Base-by-base conservation (phyloP, 148 eudicot genomes). In the Dianthus caryophyllus region DNA sequence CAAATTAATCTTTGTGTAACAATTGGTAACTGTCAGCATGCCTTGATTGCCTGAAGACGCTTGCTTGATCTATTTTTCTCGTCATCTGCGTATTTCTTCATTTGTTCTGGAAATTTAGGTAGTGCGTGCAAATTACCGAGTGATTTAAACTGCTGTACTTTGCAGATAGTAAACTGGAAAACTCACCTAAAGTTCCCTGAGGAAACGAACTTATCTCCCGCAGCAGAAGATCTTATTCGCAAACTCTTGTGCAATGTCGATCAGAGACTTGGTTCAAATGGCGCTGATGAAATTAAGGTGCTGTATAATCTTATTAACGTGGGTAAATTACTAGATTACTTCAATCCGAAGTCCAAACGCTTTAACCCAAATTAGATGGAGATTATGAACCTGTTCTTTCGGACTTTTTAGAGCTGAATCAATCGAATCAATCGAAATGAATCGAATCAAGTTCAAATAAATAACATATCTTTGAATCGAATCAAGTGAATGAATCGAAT, bases 201-300 rank as follows among this genome's bases (percentile, higher is more conserved):
- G 65, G 98, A 92, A 80, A 96, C 89, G 57, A 84, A 68, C 75
- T 66, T 92, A 66, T 79, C 98, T 64, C 67, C 76, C 18, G 96
- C 80, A 72, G 98, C 96, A 74, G 87, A 85, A 74, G 98, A 92
- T 76, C 86, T 92, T 58, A 85, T 89, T 53, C 83, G 91, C 78
- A 87, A 80, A 79, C 77, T 92, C 64, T 79, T 92, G 71, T 92
- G 98, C 77, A 85, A 82, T 83, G 98, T 89, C 54, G 76, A 78
- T 62, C 91, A 89, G 79, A 84, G 98, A 79, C 82, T 92, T 63
- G 98, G 98, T 63, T 81, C 94, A 64, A 87, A 89, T 65, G 96
- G 96, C 17, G 89, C 96, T 48, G 80, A 83, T 80, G 98, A 92
- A 84, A 89, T 92, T 75, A 92, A 92, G 98, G 98, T 92, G 80